Conservation (phyloP, 805 yeast species). For the Ogataea glucozyma region DNA sequence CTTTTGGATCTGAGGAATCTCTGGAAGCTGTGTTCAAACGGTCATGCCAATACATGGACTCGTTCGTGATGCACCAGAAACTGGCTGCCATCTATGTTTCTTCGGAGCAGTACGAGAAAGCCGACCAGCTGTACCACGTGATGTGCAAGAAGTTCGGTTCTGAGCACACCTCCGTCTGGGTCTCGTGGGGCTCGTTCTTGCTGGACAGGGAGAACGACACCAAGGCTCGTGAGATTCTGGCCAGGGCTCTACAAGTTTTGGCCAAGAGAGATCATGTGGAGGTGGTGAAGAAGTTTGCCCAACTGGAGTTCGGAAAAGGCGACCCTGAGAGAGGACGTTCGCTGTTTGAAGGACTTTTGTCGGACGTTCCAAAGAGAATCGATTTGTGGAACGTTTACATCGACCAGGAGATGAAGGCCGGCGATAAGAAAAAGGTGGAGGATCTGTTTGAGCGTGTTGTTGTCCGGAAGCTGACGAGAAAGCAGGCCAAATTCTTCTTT, state of each 20-base stretch:
- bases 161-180: constrained; percentile 73
- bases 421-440: constrained; percentile 67
- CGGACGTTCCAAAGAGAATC: constrained; percentile 87
- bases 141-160: constrained; percentile 81
- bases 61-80: constrained; percentile 77
- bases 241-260: constrained; percentile 68
- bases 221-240: constrained; percentile 70
- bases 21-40: constrained; percentile 79
- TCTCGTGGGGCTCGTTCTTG: constrained; percentile 73
- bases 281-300: constrained; percentile 84
- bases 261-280: constrained; percentile 77
- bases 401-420: constrained; percentile 83
- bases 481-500: constrained; percentile 93
- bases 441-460: constrained; percentile 82
- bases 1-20: constrained; percentile 85
- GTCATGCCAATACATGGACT: constrained; percentile 90
- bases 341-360: constrained; percentile 84
- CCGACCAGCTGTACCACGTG: constrained; percentile 63
- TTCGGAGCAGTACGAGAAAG: constrained; percentile 70
- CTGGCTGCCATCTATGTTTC: constrained; percentile 71
- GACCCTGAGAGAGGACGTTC: constrained; percentile 95
- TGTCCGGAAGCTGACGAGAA: constrained; percentile 65
- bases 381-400: constrained; percentile 95
- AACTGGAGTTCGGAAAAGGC: constrained; percentile 82
- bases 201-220: constrained; percentile 58